Evolutionary conservation across 2,329 filamentous ascomycete species (phyloP), one percentile per base, ranked within the genome.

Genomic region (Xylariomycetidae sp.): DNA sequence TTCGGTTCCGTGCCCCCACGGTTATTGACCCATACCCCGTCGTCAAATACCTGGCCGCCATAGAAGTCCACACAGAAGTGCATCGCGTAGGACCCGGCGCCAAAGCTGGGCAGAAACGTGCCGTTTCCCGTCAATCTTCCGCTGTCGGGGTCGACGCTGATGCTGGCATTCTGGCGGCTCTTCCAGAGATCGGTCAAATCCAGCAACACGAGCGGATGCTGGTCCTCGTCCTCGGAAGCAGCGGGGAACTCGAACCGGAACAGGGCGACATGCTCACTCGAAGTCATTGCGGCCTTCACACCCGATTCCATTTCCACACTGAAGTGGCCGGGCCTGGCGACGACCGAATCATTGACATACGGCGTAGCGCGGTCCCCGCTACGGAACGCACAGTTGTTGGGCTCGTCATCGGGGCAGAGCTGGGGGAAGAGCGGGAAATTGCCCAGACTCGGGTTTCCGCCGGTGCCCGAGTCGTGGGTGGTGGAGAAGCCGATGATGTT

Each of bases 21-120:
- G 35, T 58, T 63, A 28, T 64, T 65, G 16, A 58, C 57, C 58
- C 61, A 64, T 16, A 63, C 57, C 2, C 61, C 60, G 3, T 49
- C 50, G 34, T 63, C 60, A 17, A 51, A 49, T 16, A 62, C 35
- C 0, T 42, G 32, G 2, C 51, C 77, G 31, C 66, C 60, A 13
- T 57, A 59, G 48, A 81, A 80, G 42, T 82, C 77, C 2, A 70
- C 70, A 42, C 79, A 82, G 44, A 79, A 79, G 47, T 77, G 67
- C 19, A 75, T 62, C 18, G 66, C 55, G 42, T 81, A 82, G 0
- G 51, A 67, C 0, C 77, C 77, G 8, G 70, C 64, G 1, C 79
- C 79, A 41, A 82, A 82, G 23, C 73, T 80, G 2, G 78, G 78
- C 3, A 58, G 56, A 37, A 81, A 82, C 0, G 65, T 70, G 2